phyloP scores from a whole-genome alignment of 129 eudicot species.

The Mikania micrantha region DNA sequence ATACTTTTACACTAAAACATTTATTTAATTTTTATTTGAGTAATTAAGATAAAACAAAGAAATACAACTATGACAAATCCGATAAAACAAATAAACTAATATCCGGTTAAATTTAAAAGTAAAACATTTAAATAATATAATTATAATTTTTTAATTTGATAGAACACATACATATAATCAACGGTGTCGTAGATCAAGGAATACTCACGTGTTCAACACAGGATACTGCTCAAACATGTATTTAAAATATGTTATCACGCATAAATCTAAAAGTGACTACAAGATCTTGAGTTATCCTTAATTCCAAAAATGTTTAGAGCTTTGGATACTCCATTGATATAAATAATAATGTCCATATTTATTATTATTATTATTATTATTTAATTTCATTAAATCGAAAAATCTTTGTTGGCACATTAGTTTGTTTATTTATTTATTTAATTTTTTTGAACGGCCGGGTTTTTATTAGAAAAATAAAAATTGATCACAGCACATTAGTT shows the following conservation, averaged over 20 bases:
- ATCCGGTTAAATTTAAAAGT: not conserved
- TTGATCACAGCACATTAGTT: too few species aligned
- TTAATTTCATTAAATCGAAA: too few species aligned
- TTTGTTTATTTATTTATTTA: too few species aligned
- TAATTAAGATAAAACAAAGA: not conserved
- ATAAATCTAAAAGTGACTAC: too few species aligned
- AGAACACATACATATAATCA: conserved; percentile 11
- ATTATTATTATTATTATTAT: too few species aligned
- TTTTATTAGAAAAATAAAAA: too few species aligned
- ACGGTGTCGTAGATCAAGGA: conserved; percentile 24
- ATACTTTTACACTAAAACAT: too few species aligned
- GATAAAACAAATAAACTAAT: not conserved
- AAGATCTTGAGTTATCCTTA: conserved; percentile 17
- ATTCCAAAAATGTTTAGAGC: conserved; percentile 26
- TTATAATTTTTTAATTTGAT: not conserved
- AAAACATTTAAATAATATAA: not conserved
- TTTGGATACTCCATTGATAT: conserved; percentile 23
- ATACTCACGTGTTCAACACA: conserved; percentile 21
- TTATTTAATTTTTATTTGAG: too few species aligned
- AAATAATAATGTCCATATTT: too few species aligned
- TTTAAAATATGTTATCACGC: too few species aligned
- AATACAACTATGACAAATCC: not conserved
- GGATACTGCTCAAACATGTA: conserved; percentile 10
- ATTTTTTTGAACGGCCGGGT: too few species aligned
- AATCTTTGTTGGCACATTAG: too few species aligned